phyloP scores from a whole-genome alignment of 176 grass and related monocot genomes.

The Cenchrus purpureus region DNA sequence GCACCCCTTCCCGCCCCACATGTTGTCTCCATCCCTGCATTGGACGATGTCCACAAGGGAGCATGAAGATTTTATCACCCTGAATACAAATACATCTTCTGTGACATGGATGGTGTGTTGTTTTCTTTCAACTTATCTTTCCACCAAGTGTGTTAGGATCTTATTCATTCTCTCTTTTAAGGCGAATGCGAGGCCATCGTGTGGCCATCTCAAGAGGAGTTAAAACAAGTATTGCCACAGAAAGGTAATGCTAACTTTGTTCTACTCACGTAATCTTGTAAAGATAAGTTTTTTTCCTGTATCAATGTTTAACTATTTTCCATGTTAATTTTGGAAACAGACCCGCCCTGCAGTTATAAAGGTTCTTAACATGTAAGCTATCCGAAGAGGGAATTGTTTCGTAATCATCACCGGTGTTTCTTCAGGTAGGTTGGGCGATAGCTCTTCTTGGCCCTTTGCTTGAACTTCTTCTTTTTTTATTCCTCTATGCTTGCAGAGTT shows the following conservation, averaged over 20 bases:
- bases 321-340: not conserved
- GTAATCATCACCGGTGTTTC: not conserved
- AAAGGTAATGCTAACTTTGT: not conserved
- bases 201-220: not conserved
- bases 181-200: not conserved
- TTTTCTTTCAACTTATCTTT: not conserved
- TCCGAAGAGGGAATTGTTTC: not conserved
- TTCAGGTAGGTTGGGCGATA: not conserved
- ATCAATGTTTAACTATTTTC: not conserved
- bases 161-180: not conserved
- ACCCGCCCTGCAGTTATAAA: not conserved
- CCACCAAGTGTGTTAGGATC: not conserved
- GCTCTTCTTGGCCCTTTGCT: not conserved
- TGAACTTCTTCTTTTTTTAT: not conserved
- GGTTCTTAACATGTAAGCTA: not conserved
- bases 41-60: not conserved
- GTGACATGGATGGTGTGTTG: not conserved
- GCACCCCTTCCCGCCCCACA: no score
- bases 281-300: not conserved
- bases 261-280: not conserved
- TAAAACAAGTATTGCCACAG: not conserved
- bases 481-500: not conserved
- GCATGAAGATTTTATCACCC: no score
- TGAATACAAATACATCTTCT: not conserved
- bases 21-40: not conserved